Base-by-base conservation (phyloP, 768 basidiomycete genomes). In the Chalciporus piperatus region DNA sequence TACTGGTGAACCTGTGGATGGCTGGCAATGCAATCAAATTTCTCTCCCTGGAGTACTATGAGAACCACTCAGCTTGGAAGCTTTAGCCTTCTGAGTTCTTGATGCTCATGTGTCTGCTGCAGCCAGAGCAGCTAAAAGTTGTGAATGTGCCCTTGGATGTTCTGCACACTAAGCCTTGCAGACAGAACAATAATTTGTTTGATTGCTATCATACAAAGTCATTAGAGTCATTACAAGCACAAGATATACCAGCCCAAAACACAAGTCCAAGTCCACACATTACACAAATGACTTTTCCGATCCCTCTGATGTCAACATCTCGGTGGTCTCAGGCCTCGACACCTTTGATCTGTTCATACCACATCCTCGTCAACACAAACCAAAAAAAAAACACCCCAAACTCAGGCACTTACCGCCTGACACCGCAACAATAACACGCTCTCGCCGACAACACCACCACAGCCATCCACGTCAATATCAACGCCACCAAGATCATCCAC, bases 391-490 rank as follows among this genome's bases (percentile, higher is more conserved):
- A 27, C 9, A 7, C 27, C 6, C 2, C 2, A 27, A 7, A 27
- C 27, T 7, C 27, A 20, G 5, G 9, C 11, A 60, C 67, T 30
- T 27, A 74, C 77, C 62, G 72, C 52, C 76, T 66, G n/a, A 84
- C 77, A 6, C 86, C 86, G 65, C 83, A 84, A 54, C 86, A 88
- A 50, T 80, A 77, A 59, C 85, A 89, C 14, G 78, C 80, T 27
- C 83, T 74, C 16, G 81, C 80, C 35, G 82, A 81, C 42, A 89
- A 71, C n/a, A 80, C 60, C 27, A 87, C 62, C 32, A 88, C 77
- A 0, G 80, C 79, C 3, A 78, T 40, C 85, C 87, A 89, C 2
- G 79, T 76, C 56, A 81, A 64, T 10, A 80, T 55, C 47, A 80
- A 67, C 14, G 79, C 82, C 4, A 61, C 73, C 38, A 89, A 58